Conservation (phyloP, 2,329 filamentous ascomycete genomes). For the Ceratocystis cacaofunesta region DNA sequence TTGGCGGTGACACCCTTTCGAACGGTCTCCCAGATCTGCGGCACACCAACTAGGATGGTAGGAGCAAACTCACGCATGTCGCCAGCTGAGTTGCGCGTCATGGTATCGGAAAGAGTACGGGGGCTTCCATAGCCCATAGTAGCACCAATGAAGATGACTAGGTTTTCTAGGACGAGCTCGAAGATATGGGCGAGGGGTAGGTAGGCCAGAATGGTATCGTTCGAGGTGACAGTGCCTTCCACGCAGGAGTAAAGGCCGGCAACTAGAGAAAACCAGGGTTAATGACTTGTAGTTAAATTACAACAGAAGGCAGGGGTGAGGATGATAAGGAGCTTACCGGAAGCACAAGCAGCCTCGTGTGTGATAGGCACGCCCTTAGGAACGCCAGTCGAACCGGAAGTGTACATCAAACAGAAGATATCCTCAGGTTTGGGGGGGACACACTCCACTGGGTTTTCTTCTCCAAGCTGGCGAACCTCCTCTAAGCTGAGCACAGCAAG, state of each 20-base stretch:
- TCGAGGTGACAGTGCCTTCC: slow-evolving; percentile 59
- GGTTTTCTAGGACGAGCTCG: slow-evolving; percentile 89
- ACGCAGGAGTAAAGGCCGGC: slow-evolving; percentile 70
- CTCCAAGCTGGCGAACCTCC: slow-evolving; percentile 40
- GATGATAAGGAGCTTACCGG: slow-evolving; percentile 31
- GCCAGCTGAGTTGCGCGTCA: slow-evolving; percentile 77
- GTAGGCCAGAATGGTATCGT: slow-evolving; percentile 74
- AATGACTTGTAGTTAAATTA: slow-evolving; percentile 18
- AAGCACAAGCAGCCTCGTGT: slow-evolving; percentile 66
- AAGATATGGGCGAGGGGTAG: slow-evolving; percentile 91
- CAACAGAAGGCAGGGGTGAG: background rate
- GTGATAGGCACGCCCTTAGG: slow-evolving; percentile 80
- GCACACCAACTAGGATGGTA: slow-evolving; percentile 83
- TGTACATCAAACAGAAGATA: slow-evolving; percentile 73
- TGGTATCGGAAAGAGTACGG: slow-evolving; percentile 71
- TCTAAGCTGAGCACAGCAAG: slow-evolving; percentile 39
- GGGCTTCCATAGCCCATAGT: slow-evolving; percentile 89
- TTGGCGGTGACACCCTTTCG: slow-evolving; percentile 83
- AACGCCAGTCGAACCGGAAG: slow-evolving; percentile 75
- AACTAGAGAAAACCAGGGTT: slow-evolving; percentile 29
- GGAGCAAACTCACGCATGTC: slow-evolving; percentile 88
- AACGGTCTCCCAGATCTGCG: slow-evolving; percentile 92
- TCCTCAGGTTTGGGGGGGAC: slow-evolving; percentile 60
- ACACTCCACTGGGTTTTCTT: slow-evolving; percentile 55
- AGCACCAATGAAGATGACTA: slow-evolving; percentile 75